These are phyloP conservation scores for Sporothrix pallida DNA, from an alignment of 2,329 filamentous ascomycete species.

Conservation along the genomic window DNA sequence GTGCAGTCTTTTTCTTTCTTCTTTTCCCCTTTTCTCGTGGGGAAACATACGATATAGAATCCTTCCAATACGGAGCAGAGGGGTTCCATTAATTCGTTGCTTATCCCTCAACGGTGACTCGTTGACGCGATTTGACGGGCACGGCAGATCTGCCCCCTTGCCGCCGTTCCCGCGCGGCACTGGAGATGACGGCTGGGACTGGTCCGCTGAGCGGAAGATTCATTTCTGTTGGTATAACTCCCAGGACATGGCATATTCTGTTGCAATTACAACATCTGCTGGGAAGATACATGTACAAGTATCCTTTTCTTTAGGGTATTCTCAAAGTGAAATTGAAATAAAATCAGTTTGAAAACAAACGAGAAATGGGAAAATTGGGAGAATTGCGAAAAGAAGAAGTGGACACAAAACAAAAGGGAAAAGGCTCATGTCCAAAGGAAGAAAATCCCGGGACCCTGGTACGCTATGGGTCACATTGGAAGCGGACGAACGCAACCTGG, in stretches of 20 bases:
- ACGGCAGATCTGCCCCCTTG: neutral
- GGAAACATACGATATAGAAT: neutral
- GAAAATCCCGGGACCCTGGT: constrained; percentile 7
- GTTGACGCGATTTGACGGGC: neutral
- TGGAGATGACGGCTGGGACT: neutral
- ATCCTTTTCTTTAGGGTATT: too few relatives aligned
- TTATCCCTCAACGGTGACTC: neutral
- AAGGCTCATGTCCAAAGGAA: neutral
- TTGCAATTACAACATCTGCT: neutral
- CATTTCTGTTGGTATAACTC: neutral
- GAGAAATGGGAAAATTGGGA: neutral
- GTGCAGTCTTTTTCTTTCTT: neutral
- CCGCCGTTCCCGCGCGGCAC: constrained; percentile 13
- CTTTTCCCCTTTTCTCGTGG: too few relatives aligned
- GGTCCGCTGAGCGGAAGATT: neutral
- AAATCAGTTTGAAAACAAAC: too few relatives aligned
- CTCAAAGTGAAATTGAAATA: too few relatives aligned
- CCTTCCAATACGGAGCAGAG: neutral
- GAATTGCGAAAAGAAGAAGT: neutral
- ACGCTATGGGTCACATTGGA: neutral
- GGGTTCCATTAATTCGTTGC: neutral
- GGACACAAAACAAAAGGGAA: neutral
- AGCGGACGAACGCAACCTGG: constrained; percentile 20
- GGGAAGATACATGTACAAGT: too few relatives aligned
- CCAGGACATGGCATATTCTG: neutral